These are phyloP conservation scores for Trichosanthes cucumerina DNA, from an alignment of 306 rosid species.

Conservation along the genomic window DNA sequence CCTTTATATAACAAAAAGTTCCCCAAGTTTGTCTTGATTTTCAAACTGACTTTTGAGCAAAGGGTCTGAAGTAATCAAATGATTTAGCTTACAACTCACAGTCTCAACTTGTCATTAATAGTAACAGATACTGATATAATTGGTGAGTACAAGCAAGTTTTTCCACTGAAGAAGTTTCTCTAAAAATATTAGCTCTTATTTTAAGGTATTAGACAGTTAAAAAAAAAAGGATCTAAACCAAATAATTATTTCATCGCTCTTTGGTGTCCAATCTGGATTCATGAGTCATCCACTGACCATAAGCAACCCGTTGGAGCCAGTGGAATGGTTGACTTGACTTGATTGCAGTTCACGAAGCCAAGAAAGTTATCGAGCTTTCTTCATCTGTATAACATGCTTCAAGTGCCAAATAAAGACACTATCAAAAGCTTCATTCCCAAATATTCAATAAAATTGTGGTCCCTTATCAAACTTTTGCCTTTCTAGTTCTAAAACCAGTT, in stretches of 20 bases:
- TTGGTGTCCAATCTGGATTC: not conserved
- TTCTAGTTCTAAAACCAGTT: not conserved
- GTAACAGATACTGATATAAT: not conserved
- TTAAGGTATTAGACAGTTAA: not conserved
- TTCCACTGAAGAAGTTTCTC: not conserved
- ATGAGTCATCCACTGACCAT: not conserved
- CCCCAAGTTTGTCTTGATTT: not conserved
- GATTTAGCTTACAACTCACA: not conserved
- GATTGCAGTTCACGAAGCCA: not conserved
- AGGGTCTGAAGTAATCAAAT: not conserved
- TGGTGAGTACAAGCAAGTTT: not conserved
- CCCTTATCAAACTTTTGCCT: not conserved
- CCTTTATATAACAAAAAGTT: conserved; percentile 7
- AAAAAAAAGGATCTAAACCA: not conserved
- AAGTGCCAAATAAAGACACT: not conserved
- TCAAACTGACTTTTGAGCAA: not conserved
- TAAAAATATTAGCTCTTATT: not conserved
- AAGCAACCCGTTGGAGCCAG: too few species aligned
- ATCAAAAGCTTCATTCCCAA: not conserved
- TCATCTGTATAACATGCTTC: not conserved
- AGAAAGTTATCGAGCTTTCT: not conserved
- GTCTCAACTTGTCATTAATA: conserved; percentile 4
- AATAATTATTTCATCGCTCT: not conserved
- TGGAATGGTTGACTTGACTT: not conserved
- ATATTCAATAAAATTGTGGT: not conserved